A percentile compares a stretch with the other conserved stretches of the same genome.
Evolutionary conservation across 2,329 filamentous ascomycete genomes (phyloP).

Genomic region (Epichloe festucae): DNA sequence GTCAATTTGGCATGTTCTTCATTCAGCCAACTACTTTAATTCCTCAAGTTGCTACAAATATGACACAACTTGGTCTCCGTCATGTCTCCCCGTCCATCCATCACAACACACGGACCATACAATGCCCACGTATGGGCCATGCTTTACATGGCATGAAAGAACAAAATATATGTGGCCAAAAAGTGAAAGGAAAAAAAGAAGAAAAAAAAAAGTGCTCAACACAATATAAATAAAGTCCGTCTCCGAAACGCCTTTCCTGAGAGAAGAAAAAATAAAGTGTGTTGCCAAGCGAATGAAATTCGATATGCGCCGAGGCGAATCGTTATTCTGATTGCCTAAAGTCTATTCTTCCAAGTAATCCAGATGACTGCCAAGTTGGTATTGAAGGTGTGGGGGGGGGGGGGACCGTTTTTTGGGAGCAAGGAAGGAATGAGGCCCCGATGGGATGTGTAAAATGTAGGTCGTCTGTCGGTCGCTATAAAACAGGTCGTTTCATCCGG

Average conservation of each 20-base stretch:
- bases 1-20: neutral
- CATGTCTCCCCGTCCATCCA: neutral
- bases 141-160: neutral
- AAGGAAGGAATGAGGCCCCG: neutral
- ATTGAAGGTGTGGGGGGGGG: neutral
- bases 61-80: neutral
- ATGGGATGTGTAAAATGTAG: neutral
- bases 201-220: neutral
- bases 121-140: slow-evolving; percentile 1
- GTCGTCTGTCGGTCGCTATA: neutral
- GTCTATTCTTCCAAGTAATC: neutral
- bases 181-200: neutral
- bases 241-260: slow-evolving; percentile 4
- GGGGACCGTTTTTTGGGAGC: neutral
- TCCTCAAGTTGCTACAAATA: neutral
- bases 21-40: neutral
- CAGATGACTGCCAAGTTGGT: neutral
- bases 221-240: neutral
- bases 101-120: neutral
- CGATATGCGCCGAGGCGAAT: slow-evolving; percentile 1
- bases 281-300: neutral
- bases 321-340: neutral
- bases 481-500: neutral
- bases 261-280: neutral
- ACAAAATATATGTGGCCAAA: neutral